phyloP scores from a whole-genome alignment of 306 rosid species.

The Pterocarpus santalinus region DNA sequence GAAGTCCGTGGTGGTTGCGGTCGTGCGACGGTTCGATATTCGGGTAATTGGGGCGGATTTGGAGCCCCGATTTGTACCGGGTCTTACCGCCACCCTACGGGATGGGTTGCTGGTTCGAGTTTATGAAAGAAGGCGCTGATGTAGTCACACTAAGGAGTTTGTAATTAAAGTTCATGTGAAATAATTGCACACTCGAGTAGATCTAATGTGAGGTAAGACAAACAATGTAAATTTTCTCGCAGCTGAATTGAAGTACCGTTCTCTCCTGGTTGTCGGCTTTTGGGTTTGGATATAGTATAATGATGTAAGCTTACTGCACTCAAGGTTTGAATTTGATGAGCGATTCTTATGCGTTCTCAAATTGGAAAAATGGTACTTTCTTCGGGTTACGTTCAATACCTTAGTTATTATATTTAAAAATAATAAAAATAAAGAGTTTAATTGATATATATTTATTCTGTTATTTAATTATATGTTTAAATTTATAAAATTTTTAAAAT shows the following conservation, averaged over 20 bases:
- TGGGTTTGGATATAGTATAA: no score
- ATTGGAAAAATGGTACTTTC: no score
- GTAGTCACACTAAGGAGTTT: neutral
- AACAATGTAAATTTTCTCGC: neutral
- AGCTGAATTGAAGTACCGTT: neutral
- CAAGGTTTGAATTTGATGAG: no score
- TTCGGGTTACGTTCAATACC: no score
- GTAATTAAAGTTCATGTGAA: neutral
- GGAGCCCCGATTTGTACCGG: conserved; percentile 63
- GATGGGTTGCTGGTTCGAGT: conserved; percentile 77
- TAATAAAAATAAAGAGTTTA: no score
- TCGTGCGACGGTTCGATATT: conserved; percentile 63
- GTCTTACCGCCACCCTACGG: conserved; percentile 72
- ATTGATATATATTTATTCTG: no score
- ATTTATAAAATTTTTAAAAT: no score
- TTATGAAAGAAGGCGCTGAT: conserved; percentile 46
- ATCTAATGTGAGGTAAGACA: neutral
- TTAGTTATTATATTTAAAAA: no score
- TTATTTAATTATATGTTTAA: no score
- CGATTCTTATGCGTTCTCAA: no score
- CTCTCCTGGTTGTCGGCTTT: neutral
- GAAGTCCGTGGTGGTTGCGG: conserved; percentile 56
- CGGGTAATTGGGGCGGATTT: conserved; percentile 40
- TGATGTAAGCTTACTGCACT: no score
- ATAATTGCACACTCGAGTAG: neutral